Evolutionary conservation across 2,329 filamentous ascomycete genomes (phyloP).

Genomic region (Calcarisporium arbuscula): DNA sequence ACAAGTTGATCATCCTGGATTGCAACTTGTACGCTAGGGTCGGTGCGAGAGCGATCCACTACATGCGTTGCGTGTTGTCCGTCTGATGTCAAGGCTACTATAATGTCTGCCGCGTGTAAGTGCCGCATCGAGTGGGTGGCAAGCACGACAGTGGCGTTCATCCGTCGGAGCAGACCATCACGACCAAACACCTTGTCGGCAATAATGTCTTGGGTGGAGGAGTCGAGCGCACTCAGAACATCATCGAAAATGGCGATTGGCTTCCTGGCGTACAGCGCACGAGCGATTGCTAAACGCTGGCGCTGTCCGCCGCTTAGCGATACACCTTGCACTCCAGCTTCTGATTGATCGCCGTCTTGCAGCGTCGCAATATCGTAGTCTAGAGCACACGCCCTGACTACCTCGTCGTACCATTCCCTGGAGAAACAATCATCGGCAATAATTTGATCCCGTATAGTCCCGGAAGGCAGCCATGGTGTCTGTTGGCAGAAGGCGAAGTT

Average conservation of each 20-base stretch:
- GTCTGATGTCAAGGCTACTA: slow-evolving; percentile 34
- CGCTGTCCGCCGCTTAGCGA: slow-evolving; percentile 31
- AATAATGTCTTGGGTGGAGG: slow-evolving; percentile 31
- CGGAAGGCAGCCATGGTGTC: slow-evolving; percentile 22
- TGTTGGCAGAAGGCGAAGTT: slow-evolving; percentile 26
- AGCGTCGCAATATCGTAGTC: slow-evolving; percentile 20
- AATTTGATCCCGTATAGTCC: slow-evolving; percentile 25
- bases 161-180: slow-evolving; percentile 30
- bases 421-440: slow-evolving; percentile 19
- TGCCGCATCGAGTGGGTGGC: slow-evolving; percentile 17
- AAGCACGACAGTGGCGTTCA: slow-evolving; percentile 31
- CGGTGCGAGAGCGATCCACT: no score
- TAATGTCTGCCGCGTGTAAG: slow-evolving; percentile 28
- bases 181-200: slow-evolving; percentile 32
- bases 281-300: slow-evolving; percentile 28
- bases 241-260: slow-evolving; percentile 35
- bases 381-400: slow-evolving; percentile 22
- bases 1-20: slow-evolving; percentile 6
- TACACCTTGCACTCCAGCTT: slow-evolving; percentile 28
- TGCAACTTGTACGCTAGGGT: no score
- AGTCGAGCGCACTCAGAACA: slow-evolving; percentile 32
- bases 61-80: slow-evolving; percentile 25
- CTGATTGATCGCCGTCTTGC: slow-evolving; percentile 23
- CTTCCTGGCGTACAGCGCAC: slow-evolving; percentile 32
- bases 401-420: slow-evolving; percentile 16